Evolutionary conservation across 345 rosid species (phyloP), one percentile per base, ranked within the genome.

Genomic region (Carallia pectinifolia): DNA sequence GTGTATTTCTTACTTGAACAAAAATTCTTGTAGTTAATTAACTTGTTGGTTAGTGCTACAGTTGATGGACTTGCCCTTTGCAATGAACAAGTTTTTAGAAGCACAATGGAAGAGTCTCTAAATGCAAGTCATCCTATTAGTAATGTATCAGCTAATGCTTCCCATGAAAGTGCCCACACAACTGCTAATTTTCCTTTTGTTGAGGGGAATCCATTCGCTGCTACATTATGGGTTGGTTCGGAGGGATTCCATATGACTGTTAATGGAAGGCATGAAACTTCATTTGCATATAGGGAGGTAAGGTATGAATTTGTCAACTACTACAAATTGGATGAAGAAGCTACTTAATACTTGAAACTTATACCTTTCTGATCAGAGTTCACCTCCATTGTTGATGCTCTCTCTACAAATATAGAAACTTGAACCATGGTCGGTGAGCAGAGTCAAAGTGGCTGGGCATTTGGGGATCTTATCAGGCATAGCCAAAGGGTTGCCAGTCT

Each of bases 241-340:
- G 88, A 88, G 79, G 98, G 98, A 64, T 88, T 94, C 75, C 96
- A 91, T 80, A 82, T 90, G 95, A 89, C 91, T 3, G 91, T 91
- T 33, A 89, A 94, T 75, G 97, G 96, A 64, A 88, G 86, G 67
- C 95, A 88, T 30, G 98, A 89, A 73, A 89, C 96, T 31, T 91
- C 97, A 6, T 89, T 91, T 74, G 80, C 86, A 54, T 89, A 79
- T 81, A 81, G 84, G 74, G 91, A 89, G 96, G 98, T 93, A 85
- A 76, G 67, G 71, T 79, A 76, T 78, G 81, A 50, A 19, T 62
- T 78, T 53, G 16, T 53, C 27, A 9, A 38, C 65, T 16, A 19
- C 55, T 52, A 38, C 58, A 33, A 63, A 33, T 70, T 66, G 19
- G 64, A 54, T 31, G 58, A 52, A 47, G 61, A 72, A 74, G 37